A percentile compares a stretch with the other conserved stretches of the same genome.
These are phyloP conservation scores for Sphaerobolus stellatus DNA, from an alignment of 1,284 basidiomycete species.

Conservation along the genomic window DNA sequence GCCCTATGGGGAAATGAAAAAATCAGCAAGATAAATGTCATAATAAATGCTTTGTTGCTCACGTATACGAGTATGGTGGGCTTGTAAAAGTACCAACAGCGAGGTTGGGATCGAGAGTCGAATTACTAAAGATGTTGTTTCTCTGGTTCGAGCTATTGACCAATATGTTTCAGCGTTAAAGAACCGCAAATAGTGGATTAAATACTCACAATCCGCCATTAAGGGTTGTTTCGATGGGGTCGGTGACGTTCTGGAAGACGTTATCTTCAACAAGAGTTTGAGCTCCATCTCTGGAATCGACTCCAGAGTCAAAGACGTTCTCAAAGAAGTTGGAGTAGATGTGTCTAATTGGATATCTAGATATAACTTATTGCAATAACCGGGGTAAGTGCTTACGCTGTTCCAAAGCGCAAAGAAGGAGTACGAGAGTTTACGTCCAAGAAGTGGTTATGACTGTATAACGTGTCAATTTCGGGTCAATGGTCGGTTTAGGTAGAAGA, in stretches of 20 bases:
- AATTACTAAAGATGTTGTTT: conserved; percentile 24
- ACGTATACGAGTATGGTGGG: conserved; percentile 16
- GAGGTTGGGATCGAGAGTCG: conserved; percentile 20
- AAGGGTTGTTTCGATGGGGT: conserved; percentile 23
- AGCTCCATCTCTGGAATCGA: conserved; percentile 26
- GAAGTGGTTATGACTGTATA: conserved; percentile 6
- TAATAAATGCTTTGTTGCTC: not conserved
- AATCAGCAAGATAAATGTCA: not conserved
- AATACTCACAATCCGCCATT: conserved; percentile 6
- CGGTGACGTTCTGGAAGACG: conserved; percentile 21
- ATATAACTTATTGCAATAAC: not conserved
- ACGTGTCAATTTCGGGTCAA: conserved; percentile 5
- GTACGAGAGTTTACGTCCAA: conserved; percentile 27
- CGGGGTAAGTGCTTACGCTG: conserved; percentile 13
- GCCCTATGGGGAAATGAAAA: not conserved
- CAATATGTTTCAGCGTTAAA: not conserved
- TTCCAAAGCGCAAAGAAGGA: conserved; percentile 31
- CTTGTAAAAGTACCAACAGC: conserved; percentile 20
- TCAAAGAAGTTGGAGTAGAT: conserved; percentile 27
- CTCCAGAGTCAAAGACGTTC: conserved; percentile 19
- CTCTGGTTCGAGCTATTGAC: conserved; percentile 18
- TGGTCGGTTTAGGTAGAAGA: conserved; percentile 4
- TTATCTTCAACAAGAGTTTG: conserved; percentile 27
- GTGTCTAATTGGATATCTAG: conserved; percentile 11
- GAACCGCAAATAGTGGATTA: not conserved